Evolutionary conservation across 1,284 basidiomycete genomes (phyloP), one percentile per base, ranked within the genome.

Genomic region (Naganishia sp.): DNA sequence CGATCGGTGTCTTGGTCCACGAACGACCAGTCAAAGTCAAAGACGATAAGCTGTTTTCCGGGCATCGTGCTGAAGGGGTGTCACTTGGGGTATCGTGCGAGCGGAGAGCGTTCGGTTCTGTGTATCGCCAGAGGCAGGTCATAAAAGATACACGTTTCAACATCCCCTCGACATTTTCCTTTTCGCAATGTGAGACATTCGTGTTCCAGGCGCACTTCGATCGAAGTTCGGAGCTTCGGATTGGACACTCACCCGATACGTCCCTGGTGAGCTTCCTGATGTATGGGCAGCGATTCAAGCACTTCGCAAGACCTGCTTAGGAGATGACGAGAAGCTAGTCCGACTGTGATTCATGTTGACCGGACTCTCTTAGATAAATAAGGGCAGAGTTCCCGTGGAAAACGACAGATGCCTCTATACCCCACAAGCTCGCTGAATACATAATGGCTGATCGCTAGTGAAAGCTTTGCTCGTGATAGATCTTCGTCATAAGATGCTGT

Each of bases 11-110:
- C 96, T 81, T 98, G 94, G 81, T 99, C 95, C 43, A 77, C 68
- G n/a, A 79, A 83, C 69, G 76, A 91, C 94, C 94, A 98, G 84
- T 99, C 95, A 81, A 98, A 98, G 80, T 99, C 95, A 73, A 90
- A 98, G 18, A 98, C 89, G 71, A 98, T 84, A 54, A 97, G 87
- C 78, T 95, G 92, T 72, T 84, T 87, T 46, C 65, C 65, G 7
- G 65, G 56, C 39, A 57, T 50, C n/a, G 13, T 48, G 18, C 13
- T 23, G 21, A 18, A 33, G 28, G 33, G 42, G 48, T 50, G 23
- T 64, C 39, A 36, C 21, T 28, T 28, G 59, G 28, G 28, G 31
- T 28, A 60, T 60, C 48, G 15, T n/a, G 33, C 48, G n/a, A 46
- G 45, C 21, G 45, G 45, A 15, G 6, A 15, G 16, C 45, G 21